Percentiles rank a stretch among this genome's conserved stretches.
Conservation (phyloP, 2,329 filamentous ascomycete species). For the Aspergillus brasiliensis region DNA sequence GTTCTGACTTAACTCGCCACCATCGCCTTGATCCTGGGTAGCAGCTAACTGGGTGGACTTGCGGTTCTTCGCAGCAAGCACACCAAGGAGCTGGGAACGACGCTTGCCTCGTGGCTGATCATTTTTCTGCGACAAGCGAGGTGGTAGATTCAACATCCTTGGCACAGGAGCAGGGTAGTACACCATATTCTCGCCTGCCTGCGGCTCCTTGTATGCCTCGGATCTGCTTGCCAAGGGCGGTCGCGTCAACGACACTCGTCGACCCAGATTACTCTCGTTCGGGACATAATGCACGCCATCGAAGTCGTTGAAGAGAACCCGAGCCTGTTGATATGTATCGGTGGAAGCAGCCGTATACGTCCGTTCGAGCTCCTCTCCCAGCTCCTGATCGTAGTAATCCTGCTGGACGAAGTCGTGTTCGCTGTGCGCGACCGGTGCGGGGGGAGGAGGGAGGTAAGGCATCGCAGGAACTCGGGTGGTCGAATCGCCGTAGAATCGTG, state of each 20-base stretch:
- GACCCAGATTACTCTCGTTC: slow-evolving; percentile 27
- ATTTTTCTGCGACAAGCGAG: slow-evolving; percentile 76
- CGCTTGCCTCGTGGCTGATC: slow-evolving; percentile 67
- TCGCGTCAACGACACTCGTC: slow-evolving; percentile 41
- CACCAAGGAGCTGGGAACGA: slow-evolving; percentile 71
- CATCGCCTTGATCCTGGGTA: slow-evolving; percentile 23
- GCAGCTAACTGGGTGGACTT: slow-evolving; percentile 55
- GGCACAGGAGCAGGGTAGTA: slow-evolving; percentile 96
- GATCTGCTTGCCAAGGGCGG: slow-evolving; percentile 44
- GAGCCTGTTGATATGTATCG: slow-evolving; percentile 51
- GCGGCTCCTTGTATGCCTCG: slow-evolving; percentile 42
- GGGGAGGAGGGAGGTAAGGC: slow-evolving; percentile 21
- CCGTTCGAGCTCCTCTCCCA: slow-evolving; percentile 29
- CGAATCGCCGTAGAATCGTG: slow-evolving; percentile 23
- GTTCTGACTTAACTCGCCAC: slow-evolving; percentile 20
- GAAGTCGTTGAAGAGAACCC: slow-evolving; percentile 50
- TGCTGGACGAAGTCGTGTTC: slow-evolving; percentile 18
- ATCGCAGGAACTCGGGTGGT: slow-evolving; percentile 19
- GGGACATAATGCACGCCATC: slow-evolving; percentile 52
- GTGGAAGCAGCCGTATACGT: slow-evolving; percentile 45
- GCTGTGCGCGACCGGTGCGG: slow-evolving; percentile 6
- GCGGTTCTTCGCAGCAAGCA: slow-evolving; percentile 58
- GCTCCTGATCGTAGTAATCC: slow-evolving; percentile 20
- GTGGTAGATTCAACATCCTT: slow-evolving; percentile 87
- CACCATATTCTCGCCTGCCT: slow-evolving; percentile 76